phyloP scores from a whole-genome alignment of 805 yeast species.

The Hanseniaspora lachancei region DNA sequence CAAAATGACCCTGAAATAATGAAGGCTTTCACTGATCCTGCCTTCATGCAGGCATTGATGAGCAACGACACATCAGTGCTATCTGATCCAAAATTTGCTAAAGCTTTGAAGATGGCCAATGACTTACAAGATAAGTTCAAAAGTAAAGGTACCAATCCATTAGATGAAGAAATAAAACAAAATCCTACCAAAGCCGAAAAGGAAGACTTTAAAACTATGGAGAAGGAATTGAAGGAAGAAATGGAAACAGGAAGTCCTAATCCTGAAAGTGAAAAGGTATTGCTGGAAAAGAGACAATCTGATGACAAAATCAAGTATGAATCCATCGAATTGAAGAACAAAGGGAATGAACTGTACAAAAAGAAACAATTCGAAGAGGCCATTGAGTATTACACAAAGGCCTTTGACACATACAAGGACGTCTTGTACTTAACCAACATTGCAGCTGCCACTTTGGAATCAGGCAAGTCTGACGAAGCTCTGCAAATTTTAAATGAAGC shows the following conservation, averaged over 20 bases:
- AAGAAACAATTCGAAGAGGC: constrained; percentile 85
- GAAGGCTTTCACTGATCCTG: constrained; percentile 77
- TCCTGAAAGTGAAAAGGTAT: constrained; percentile 17
- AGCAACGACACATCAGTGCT: background rate
- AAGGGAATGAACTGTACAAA: constrained; percentile 81
- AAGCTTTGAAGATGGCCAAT: background rate
- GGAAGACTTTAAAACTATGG: constrained; percentile 8
- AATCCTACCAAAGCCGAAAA: constrained; percentile 22
- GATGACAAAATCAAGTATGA: constrained; percentile 30
- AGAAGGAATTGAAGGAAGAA: constrained; percentile 22
- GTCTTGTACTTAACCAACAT: constrained; percentile 90
- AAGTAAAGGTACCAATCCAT: constrained; percentile 39
- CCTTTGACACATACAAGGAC: constrained; percentile 70
- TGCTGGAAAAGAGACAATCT: constrained; percentile 17
- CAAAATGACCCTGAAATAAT: constrained; percentile 76
- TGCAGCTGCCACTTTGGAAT: constrained; percentile 95
- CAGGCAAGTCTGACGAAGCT: constrained; percentile 79
- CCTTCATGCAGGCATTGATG: constrained; percentile 41
- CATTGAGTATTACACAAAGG: constrained; percentile 68
- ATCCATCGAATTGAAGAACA: constrained; percentile 63
- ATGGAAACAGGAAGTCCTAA: background rate
- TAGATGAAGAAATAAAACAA: constrained; percentile 23
- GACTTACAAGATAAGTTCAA: background rate
- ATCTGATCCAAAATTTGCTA: constrained; percentile 4
- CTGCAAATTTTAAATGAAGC: constrained; percentile 71